Evolutionary conservation across 78 protist genomes (phyloP), one percentile per base, ranked within the genome.

Genomic region (Dictyostelium purpureum): DNA sequence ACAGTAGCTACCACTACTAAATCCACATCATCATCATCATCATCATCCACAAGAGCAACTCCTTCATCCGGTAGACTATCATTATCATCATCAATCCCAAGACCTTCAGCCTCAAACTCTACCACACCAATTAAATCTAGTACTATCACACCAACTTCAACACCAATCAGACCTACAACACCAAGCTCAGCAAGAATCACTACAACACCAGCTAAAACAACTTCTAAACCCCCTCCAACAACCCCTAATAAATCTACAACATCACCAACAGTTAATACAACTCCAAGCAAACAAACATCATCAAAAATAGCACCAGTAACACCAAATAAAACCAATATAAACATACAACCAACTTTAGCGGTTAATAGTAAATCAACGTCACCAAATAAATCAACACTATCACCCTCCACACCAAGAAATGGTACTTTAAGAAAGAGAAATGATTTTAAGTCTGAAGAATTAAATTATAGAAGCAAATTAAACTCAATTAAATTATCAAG

Each of bases 401-500:
- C 74, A 0, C 3, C 51, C 26, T 9, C 47, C 16, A 0, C 52
- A 2, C 12, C 52, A 33, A 33, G 19, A 9, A 67, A 9, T 7
- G 4, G 16, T 19, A 16, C 43, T 33, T n/a, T 7, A 28, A 67
- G 28, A 67, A 67, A 67, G 28, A 67, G 49, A 40, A 6, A 19
- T 4, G 49, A 40, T 67, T 38, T 67, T 21, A 67, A 21, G 38
- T 33, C 21, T 19, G 75, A 67, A 21, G 75, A 67, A n/a, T 37
- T 67, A 2, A 11, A 21, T 4, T 26, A 33, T 38, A 67, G 75
- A 38, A 67, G 75, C 38, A 67, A 67, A 67, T 38, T 67, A 67
- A 67, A 67, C 2, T 67, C 75, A 21, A 38, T 67, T 38, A 67
- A 67, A 40, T n/a, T 38, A 67, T 67, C 75, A 67, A 40, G n/a